Conservation (phyloP, 495 filamentous ascomycete species). For the Ascobolus immersus region DNA sequence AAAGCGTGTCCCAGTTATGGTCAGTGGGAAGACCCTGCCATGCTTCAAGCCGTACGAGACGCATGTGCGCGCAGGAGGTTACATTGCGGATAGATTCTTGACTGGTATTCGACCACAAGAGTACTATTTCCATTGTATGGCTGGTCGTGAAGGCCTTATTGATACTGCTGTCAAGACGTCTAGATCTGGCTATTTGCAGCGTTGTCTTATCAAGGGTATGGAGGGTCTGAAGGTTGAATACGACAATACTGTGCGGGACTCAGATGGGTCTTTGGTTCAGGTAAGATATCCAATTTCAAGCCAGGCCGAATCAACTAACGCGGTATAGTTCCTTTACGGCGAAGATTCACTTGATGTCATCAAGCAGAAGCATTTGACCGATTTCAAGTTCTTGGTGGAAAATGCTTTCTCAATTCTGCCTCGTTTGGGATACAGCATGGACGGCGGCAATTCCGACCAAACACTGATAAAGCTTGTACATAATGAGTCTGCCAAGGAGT, state of each 20-base stretch:
- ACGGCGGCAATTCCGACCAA: slow-evolving; percentile 25
- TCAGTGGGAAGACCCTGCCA: slow-evolving; percentile 85
- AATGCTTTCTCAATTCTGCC: slow-evolving; percentile 30
- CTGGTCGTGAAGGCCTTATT: slow-evolving; percentile 91
- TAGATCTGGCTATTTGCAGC: slow-evolving; percentile 84
- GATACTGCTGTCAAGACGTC: slow-evolving; percentile 98
- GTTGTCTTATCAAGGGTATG: slow-evolving; percentile 98
- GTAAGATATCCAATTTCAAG: slow-evolving; percentile 2
- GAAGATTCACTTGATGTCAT: slow-evolving; percentile 89
- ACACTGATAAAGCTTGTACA: slow-evolving; percentile 17
- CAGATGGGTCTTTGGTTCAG: slow-evolving; percentile 78
- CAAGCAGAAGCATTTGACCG: slow-evolving; percentile 70
- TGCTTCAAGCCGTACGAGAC: slow-evolving; percentile 86
- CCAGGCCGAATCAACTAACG: not conserved
- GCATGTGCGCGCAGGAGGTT: slow-evolving; percentile 72
- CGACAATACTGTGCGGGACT: slow-evolving; percentile 77
- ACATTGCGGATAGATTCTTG: slow-evolving; percentile 88
- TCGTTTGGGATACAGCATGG: too few species aligned
- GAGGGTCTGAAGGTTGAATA: slow-evolving; percentile 81
- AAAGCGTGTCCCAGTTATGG: slow-evolving; percentile 84
- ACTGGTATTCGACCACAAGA: slow-evolving; percentile 93
- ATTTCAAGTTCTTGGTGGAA: slow-evolving; percentile 72
- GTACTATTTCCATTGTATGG: slow-evolving; percentile 99
- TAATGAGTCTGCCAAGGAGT: slow-evolving; percentile 11
- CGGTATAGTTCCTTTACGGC: slow-evolving; percentile 55